Percentiles rank a stretch among this genome's conserved stretches.
Evolutionary conservation across 331 rosid genomes (phyloP).

Genomic region (Quercus tomentella): DNA sequence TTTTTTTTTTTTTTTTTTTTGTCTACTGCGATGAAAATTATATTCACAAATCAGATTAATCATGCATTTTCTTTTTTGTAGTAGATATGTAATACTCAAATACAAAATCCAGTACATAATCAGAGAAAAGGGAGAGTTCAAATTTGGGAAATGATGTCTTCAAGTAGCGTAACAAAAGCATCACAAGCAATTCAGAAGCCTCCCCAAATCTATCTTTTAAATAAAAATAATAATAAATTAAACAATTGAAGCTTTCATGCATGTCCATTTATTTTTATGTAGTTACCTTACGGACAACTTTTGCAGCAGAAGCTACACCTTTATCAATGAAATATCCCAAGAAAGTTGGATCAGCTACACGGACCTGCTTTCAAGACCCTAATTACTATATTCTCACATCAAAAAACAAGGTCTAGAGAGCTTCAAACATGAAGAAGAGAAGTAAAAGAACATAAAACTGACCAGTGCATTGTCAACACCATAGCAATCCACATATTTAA

Average conservation of each 20-base stretch:
- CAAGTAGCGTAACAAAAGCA: neutral
- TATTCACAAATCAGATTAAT: neutral
- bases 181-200: neutral
- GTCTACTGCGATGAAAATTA: neutral
- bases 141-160: neutral
- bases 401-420: constrained; percentile 14
- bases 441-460: constrained; percentile 29
- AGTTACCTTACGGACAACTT: constrained; percentile 96
- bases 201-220: neutral
- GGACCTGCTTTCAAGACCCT: constrained; percentile 64
- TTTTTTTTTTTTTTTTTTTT: too few species aligned
- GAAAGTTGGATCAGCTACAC: constrained; percentile 95
- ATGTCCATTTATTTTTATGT: neutral
- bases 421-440: constrained; percentile 5
- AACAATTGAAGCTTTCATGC: neutral
- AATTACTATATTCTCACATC: constrained; percentile 24
- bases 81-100: neutral
- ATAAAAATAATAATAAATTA: neutral
- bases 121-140: neutral
- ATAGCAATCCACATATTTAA: constrained; percentile 90
- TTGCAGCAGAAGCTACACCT: constrained; percentile 92
- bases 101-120: neutral
- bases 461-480: constrained; percentile 99
- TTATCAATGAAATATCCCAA: constrained; percentile 92
- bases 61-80: neutral